phyloP scores from a whole-genome alignment of 164 flowering plant genomes.

The Taxillus chinensis region DNA sequence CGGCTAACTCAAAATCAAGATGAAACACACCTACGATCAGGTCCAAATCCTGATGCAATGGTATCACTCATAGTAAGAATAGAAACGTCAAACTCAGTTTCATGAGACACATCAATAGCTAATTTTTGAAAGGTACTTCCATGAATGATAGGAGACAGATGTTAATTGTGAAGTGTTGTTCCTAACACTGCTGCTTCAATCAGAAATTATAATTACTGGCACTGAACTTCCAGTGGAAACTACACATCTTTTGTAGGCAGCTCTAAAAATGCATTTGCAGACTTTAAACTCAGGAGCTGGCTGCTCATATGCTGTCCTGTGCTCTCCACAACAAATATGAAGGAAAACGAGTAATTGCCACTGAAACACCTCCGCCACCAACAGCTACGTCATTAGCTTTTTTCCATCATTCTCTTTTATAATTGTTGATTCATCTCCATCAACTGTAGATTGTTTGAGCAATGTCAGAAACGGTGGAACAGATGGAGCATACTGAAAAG shows the following conservation, averaged over 20 bases:
- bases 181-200: constrained; percentile 7
- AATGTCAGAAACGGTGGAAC: constrained; percentile 80
- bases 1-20: no score
- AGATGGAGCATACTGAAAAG: constrained; percentile 95
- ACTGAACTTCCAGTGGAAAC: constrained; percentile 61
- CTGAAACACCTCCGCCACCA: constrained; percentile 98
- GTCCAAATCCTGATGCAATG: constrained; percentile 81
- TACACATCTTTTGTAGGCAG: constrained; percentile 48
- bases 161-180: constrained; percentile 10
- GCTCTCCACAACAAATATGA: constrained; percentile 88
- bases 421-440: constrained; percentile 51
- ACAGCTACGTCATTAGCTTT: constrained; percentile 84
- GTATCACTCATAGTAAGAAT: constrained; percentile 90
- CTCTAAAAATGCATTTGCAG: constrained; percentile 81
- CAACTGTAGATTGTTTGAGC: constrained; percentile 75
- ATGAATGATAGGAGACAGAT: constrained; percentile 4
- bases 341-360: constrained; percentile 95
- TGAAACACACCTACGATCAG: constrained; percentile 66
- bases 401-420: constrained; percentile 63
- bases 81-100: constrained; percentile 37
- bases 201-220: constrained; percentile 19
- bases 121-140: constrained; percentile 10
- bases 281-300: constrained; percentile 81
- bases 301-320: constrained; percentile 92
- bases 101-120: constrained; percentile 17